Evolutionary conservation across 345 rosid genomes (phyloP), one percentile per base, ranked within the genome.

Genomic region (Citrus reticulata): DNA sequence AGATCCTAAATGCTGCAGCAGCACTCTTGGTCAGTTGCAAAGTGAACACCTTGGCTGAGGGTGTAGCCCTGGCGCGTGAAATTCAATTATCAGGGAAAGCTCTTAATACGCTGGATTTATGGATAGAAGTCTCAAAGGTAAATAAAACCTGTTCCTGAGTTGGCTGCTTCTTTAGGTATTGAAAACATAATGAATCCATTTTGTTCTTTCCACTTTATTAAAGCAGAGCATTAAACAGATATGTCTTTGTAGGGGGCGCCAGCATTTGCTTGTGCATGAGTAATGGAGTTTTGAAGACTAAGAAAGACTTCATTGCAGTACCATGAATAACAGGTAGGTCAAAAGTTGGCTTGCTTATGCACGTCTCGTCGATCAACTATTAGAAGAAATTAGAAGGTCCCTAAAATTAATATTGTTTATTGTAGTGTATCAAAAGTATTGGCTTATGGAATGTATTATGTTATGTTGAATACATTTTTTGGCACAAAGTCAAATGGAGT

Each of bases 1-100:
- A 97, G 99, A 89, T 94, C 82, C 87, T 97, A n/a, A 94, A 93
- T 80, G 95, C 99, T 79, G 99, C 97, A 22, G 97, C 98, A 16
- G 95, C 98, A 65, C 93, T 94, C 16, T 70, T 91, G 70, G 98
- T 97, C 13, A 80, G 92, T 69, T 87, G 90, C 67, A 70, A 16
- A 63, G 97, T 85, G 42, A 73, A 79, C n/a, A 86, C 91, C 14
- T 85, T 94, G 27, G 88, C 85, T 24, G 92, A 92, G 78, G 98
- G 98, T 75, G 92, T 97, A 14, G 72, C 69, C 62, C 46, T 93
- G 85, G 98, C 98, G 8, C 93, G 95, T 3, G 93, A 90, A 83
- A 89, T 85, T 19, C 99, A 92, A 42, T 79, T 77, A 42, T 92
- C 98, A 2, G 99, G 99, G 70, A 90, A 84, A 83, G 94, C 97